Evolutionary conservation across 441 rosid genomes (phyloP), one percentile per base, ranked within the genome.

Genomic region (Corymbia citriodora): DNA sequence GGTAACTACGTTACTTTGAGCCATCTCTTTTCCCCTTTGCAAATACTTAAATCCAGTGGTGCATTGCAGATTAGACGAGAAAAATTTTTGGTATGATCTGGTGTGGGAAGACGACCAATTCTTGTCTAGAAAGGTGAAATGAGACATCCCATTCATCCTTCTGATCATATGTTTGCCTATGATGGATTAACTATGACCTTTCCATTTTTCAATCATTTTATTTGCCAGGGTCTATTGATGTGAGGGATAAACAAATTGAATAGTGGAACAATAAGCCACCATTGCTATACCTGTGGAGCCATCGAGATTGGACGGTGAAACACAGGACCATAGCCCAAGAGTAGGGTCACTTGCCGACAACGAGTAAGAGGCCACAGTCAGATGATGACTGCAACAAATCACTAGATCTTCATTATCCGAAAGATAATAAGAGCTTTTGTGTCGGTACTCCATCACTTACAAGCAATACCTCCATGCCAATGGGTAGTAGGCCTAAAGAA

Each of bases 201-300:
- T 82, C 9, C 61, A 82, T 36, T 52, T 40, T 92, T 65, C 97
- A 98, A 99, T 95, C 99, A 50, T 98, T 96, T 92, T 98, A 96
- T 94, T 94, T 98, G 89, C 99, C 98, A 74, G 99, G 99, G 31
- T 96, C 99, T 70, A 88, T 96, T 90, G 95, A 94, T 93, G 93
- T 88, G 48, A 94, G 93, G 89, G 97, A 96, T 93, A 97, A 96
- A 90, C 97, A 95, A 92, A 89, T 97, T 93, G 98, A 96, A 13
- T 95, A 95, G 92, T 96, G 99, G 98, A 98, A 98, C 91, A 6
- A 63, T 63, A 92, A 65, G 59, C 88, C 99, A 10, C 99, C 98
- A 8, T 95, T 94, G 48, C 97, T 97, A 40, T 96, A 94, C 93
- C 97, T 98, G 88, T 96, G 99, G 99, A 98, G 99, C 90, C 96